Base-by-base conservation (phyloP, 345 rosid species). In the Lagerstroemia speciosa region DNA sequence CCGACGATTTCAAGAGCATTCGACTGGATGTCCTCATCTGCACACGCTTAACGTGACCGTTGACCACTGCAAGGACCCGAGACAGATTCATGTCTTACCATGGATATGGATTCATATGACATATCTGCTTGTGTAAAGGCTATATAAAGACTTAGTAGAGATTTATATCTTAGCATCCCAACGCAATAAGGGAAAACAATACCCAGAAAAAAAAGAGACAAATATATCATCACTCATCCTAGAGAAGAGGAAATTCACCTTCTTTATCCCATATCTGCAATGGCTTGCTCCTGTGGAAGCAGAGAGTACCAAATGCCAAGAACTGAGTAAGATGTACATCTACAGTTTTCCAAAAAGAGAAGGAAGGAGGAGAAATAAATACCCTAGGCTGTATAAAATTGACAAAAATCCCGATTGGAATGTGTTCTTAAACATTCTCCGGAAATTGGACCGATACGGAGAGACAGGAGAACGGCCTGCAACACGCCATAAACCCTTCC, bases 21-120 rank as follows among this genome's bases (percentile, higher is more conserved):
- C 17, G 97, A 91, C 62, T 91, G 97, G 65, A 91, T 87, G 62
- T 91, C 97, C 2, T 91, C 97, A 74, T 91, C 97, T 87, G 96
- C 2, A 87, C 83, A 27, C 96, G 91, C 77, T 89, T 91, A 71
- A 91, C 80, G 78, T 91, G 96, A 0, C 98, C 99, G 75, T 88
- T 82, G 27, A 80, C 86, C 76, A 87, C 99, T 94, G 84, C 81
- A 71, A 65, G 69, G 67, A 36, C 45, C 19, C 11, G 24, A 48
- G n/a, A n/a, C 40, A 30, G 24, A 57, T 10, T 27, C 7, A 52
- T 31, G n/a, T 20, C 29, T 9, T 38, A 38, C 6, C 50, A 40
- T 32, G 26, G n/a, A 2, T 1, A 62, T 62, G 38, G 3, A 62
- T 17, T 14, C 64, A 6, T 30, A 58, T 10, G 6, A 9, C 63